Percentiles rank a stretch among this genome's conserved stretches.
Evolutionary conservation across 768 basidiomycete genomes (phyloP).

Genomic region (Leccinum disarticulatum): DNA sequence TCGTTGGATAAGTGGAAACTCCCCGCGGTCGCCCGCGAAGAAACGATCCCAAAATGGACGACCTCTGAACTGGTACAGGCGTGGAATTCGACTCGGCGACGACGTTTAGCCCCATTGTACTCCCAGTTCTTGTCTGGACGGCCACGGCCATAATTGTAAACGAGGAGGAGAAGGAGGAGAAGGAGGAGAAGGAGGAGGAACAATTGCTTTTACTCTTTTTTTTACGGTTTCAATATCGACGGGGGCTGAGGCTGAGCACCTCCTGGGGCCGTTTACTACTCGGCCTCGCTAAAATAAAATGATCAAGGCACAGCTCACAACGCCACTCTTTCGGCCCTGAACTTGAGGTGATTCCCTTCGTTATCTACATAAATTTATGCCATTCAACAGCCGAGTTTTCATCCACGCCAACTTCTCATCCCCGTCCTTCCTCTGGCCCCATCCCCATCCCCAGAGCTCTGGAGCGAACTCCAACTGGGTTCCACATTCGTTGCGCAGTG

Average conservation of each 20-base stretch:
- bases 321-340: slow-evolving; percentile 7
- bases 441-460: not conserved
- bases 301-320: slow-evolving; percentile 14
- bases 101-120: slow-evolving; percentile 14
- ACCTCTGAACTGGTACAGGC: slow-evolving; percentile 35
- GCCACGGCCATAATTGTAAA: not conserved
- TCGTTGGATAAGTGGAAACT: no score
- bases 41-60: slow-evolving; percentile 70
- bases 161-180: not conserved
- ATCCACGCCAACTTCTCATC: not conserved
- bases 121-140: not conserved
- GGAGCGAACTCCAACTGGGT: not conserved
- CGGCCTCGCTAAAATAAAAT: not conserved
- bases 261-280: not conserved
- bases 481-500: not conserved
- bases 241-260: slow-evolving; percentile 18
- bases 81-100: slow-evolving; percentile 29
- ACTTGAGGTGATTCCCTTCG: not conserved
- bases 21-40: no score
- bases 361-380: not conserved
- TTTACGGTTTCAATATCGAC: slow-evolving; percentile 17
- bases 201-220: not conserved
- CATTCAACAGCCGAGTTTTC: not conserved
- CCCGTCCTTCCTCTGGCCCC: not conserved
- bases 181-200: not conserved